Evolutionary conservation across 257 asterid genomes (phyloP).

Genomic region (Dorcoceras hygrometricum): DNA sequence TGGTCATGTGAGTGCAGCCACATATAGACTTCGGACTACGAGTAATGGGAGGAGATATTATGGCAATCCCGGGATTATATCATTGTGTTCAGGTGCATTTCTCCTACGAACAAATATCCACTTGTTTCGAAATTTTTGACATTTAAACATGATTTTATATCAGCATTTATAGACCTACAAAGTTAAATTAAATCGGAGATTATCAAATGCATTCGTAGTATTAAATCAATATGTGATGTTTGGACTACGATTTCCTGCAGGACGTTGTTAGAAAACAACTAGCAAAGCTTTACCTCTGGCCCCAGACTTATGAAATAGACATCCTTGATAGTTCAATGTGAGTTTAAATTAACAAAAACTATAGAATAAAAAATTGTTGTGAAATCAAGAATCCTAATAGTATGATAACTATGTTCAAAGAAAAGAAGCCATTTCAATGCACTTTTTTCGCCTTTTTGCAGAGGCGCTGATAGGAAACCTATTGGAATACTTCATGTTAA

Average conservation of each 20-base stretch:
- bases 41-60: constrained; percentile 64
- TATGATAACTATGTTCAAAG: not conserved
- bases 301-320: constrained; percentile 55
- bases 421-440: not conserved
- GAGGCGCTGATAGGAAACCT: constrained; percentile 77
- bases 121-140: too few relatives aligned
- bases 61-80: constrained; percentile 85
- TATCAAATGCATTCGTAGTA: too few relatives aligned
- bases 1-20: constrained; percentile 59
- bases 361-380: not conserved
- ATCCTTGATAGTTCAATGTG: constrained; percentile 70
- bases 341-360: constrained; percentile 31
- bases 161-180: too few relatives aligned
- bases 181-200: too few relatives aligned
- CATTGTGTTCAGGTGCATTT: constrained; percentile 60
- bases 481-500: constrained; percentile 80
- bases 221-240: not conserved
- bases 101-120: not conserved
- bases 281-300: constrained; percentile 69
- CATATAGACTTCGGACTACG: constrained; percentile 74
- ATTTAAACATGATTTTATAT: too few relatives aligned
- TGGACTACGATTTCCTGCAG: constrained; percentile 36
- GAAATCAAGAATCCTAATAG: not conserved
- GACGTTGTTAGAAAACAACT: constrained; percentile 51
- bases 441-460: constrained; percentile 20